These are phyloP conservation scores for Obba rivulosa DNA, from an alignment of 768 basidiomycete genomes.

Conservation along the genomic window DNA sequence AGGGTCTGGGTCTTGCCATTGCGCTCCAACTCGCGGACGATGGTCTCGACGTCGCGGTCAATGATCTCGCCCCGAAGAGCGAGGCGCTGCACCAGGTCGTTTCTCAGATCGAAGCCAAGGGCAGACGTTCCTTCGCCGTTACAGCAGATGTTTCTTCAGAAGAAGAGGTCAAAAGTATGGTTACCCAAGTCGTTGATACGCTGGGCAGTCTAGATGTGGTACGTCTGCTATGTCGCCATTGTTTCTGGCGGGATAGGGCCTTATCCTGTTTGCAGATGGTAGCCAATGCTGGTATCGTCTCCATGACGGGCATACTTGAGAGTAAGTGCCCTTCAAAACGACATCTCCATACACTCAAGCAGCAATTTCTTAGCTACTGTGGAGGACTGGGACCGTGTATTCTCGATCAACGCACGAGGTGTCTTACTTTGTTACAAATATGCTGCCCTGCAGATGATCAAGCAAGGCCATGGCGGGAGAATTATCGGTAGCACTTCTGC, in stretches of 20 bases:
- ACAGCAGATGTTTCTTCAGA: slow-evolving; percentile 37
- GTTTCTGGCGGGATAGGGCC: too few species aligned
- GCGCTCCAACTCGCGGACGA: slow-evolving; percentile 21
- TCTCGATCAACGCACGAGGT: slow-evolving; percentile 36
- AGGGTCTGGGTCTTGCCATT: slow-evolving; percentile 25
- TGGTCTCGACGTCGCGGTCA: slow-evolving; percentile 18
- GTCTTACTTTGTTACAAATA: slow-evolving; percentile 36
- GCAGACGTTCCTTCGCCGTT: slow-evolving; percentile 18
- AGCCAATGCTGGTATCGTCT: slow-evolving; percentile 22
- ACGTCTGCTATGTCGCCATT: too few species aligned
- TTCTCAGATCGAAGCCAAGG: slow-evolving; percentile 8
- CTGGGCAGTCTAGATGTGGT: slow-evolving; percentile 47
- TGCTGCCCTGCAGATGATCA: slow-evolving; percentile 36
- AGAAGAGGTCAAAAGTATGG: slow-evolving; percentile 32
- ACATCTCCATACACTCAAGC: too few species aligned
- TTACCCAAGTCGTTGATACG: slow-evolving; percentile 22
- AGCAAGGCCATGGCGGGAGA: slow-evolving; percentile 34
- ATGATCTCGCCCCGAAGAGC: slow-evolving; percentile 14
- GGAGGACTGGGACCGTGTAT: slow-evolving; percentile 28
- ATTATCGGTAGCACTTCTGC: slow-evolving; percentile 36
- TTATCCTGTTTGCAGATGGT: slow-evolving; percentile 24
- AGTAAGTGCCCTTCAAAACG: background rate
- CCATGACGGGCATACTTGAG: background rate
- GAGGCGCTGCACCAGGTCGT: slow-evolving; percentile 10
- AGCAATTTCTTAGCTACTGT: slow-evolving; percentile 14